Percentiles rank a stretch among this genome's conserved stretches.
These are phyloP conservation scores for Paraphaeosphaeria minitans DNA, from an alignment of 2,329 filamentous ascomycete genomes.

Conservation along the genomic window DNA sequence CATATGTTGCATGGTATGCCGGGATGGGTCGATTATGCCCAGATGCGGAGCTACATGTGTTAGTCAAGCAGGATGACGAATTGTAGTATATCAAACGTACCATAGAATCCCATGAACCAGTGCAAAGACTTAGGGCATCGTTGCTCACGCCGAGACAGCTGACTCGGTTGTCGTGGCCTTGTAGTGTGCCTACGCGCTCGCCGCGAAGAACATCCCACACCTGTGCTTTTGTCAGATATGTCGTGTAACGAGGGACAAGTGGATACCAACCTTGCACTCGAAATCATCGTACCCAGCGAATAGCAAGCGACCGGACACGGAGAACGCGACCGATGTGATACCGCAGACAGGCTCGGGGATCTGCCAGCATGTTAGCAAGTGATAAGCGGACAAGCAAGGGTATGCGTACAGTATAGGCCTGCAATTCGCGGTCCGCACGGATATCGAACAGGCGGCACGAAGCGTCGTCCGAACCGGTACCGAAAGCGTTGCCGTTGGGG, in stretches of 20 bases:
- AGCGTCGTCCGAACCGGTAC: slow-evolving; percentile 95
- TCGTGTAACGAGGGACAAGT: slow-evolving; percentile 10
- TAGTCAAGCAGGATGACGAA: slow-evolving; percentile 23
- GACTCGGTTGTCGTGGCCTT: slow-evolving; percentile 97
- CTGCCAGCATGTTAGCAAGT: slow-evolving; percentile 55
- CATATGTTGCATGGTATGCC: slow-evolving; percentile 22
- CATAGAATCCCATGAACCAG: slow-evolving; percentile 98
- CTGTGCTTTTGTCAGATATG: slow-evolving; percentile 59
- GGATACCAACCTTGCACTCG: slow-evolving; percentile 88
- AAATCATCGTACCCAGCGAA: slow-evolving; percentile 99
- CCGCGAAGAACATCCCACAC: slow-evolving; percentile 98
- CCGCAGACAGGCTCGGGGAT: slow-evolving; percentile 97
- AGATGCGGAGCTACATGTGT: slow-evolving; percentile 55
- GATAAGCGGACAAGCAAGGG: neutral
- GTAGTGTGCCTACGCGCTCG: slow-evolving; percentile 94
- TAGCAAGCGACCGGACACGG: slow-evolving; percentile 89
- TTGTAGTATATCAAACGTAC: slow-evolving; percentile 63
- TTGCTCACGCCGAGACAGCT: slow-evolving; percentile 99
- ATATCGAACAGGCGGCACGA: slow-evolving; percentile 98
- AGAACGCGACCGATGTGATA: slow-evolving; percentile 97
- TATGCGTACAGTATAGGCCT: slow-evolving; percentile 66
- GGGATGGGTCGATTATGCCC: slow-evolving; percentile 50
- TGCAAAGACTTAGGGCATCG: slow-evolving; percentile 98
- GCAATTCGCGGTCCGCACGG: slow-evolving; percentile 82
- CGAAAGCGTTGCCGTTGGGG: slow-evolving; percentile 97